Percentiles rank a stretch among this genome's conserved stretches.
These are phyloP conservation scores for Stenogyne calaminthoides DNA, from an alignment of 305 asterid genomes.

Conservation along the genomic window DNA sequence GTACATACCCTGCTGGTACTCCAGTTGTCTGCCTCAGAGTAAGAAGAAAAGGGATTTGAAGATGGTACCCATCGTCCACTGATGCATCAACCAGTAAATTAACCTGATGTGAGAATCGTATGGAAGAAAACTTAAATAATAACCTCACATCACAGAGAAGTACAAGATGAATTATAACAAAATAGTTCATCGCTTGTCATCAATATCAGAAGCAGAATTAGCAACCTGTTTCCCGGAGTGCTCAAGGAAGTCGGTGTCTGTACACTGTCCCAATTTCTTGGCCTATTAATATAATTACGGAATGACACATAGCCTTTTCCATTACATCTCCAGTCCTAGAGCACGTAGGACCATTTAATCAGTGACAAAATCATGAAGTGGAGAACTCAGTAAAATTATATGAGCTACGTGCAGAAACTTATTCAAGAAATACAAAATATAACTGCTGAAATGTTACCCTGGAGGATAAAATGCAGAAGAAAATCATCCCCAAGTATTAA, in stretches of 20 bases:
- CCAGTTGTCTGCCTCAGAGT: conserved; percentile 73
- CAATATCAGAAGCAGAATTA: conserved; percentile 37
- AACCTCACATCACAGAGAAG: conserved; percentile 37
- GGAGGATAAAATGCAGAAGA: not conserved
- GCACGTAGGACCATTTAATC: conserved; percentile 32
- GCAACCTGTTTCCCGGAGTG: conserved; percentile 93
- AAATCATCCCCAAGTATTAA: not conserved
- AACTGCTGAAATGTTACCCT: not conserved
- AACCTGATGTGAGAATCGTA: conserved; percentile 86
- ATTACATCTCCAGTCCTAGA: conserved; percentile 90
- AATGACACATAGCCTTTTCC: conserved; percentile 90
- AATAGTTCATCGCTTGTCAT: conserved; percentile 21
- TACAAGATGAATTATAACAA: conserved; percentile 24
- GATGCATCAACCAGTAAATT: conserved; percentile 96
- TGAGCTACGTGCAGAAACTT: conserved; percentile 15
- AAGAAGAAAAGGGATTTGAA: conserved; percentile 66
- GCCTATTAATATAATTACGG: conserved; percentile 83
- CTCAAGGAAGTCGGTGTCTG: conserved; percentile 61
- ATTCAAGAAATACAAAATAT: conserved; percentile 6
- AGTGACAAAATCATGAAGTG: conserved; percentile 25
- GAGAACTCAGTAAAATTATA: conserved; percentile 17
- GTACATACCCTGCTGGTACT: conserved; percentile 62
- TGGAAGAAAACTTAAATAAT: conserved; percentile 58
- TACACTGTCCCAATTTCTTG: conserved; percentile 71
- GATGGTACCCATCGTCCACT: conserved; percentile 88